Percentiles rank a stretch among this genome's conserved stretches.
These are phyloP conservation scores for Cutaneotrichosporon sp. DNA, from an alignment of 1,284 basidiomycete species.

Conservation along the genomic window DNA sequence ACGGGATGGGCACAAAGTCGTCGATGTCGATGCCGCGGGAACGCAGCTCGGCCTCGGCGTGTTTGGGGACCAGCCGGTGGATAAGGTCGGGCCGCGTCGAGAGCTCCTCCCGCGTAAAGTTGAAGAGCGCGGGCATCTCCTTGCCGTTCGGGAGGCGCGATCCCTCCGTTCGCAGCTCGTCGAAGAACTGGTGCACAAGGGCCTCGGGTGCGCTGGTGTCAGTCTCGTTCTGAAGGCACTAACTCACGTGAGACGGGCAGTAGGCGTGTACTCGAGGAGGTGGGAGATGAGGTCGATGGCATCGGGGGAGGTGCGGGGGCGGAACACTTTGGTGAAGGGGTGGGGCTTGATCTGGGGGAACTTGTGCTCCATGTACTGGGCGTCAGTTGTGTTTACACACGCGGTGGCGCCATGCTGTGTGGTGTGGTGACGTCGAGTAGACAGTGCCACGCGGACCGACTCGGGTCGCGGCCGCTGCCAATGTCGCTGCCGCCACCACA, in stretches of 20 bases:
- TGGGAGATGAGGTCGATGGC: conserved; percentile 95
- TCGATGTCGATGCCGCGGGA: conserved; percentile 84
- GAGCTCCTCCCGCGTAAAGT: conserved; percentile 96
- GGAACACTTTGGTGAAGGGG: conserved; percentile 96
- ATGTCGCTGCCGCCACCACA: neutral
- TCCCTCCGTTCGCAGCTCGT: conserved; percentile 87
- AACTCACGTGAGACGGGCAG: conserved; percentile 69
- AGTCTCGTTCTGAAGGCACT: neutral
- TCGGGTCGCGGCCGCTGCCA: neutral
- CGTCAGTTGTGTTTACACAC: neutral
- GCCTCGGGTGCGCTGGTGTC: conserved; percentile 72
- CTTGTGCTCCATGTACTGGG: conserved; percentile 98
- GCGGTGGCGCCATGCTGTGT: neutral
- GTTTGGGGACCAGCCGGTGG: conserved; percentile 82
- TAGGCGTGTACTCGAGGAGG: conserved; percentile 95
- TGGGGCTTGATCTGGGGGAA: conserved; percentile 99
- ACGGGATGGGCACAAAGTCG: conserved; percentile 89
- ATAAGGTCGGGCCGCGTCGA: conserved; percentile 94
- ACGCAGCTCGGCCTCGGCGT: conserved; percentile 84
- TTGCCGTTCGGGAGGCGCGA: conserved; percentile 95
- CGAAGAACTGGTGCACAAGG: conserved; percentile 95
- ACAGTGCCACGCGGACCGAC: neutral
- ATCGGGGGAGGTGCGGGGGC: conserved; percentile 92
- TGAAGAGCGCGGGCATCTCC: conserved; percentile 89
- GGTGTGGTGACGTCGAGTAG: neutral